These are phyloP conservation scores for Exutisphaerella laricina DNA, from an alignment of 2,329 filamentous ascomycete species.

Conservation along the genomic window DNA sequence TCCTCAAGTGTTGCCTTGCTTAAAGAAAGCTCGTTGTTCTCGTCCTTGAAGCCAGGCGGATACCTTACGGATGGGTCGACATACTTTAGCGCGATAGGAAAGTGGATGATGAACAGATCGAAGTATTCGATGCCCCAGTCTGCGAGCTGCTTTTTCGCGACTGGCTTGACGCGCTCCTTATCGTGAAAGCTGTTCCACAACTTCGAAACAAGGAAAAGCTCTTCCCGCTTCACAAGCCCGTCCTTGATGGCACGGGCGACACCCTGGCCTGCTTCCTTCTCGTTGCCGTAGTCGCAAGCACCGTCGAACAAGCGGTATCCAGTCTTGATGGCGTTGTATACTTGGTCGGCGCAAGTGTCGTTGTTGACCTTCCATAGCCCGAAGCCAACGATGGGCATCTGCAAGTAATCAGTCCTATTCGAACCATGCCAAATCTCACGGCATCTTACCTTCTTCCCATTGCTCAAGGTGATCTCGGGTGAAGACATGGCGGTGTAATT, in stretches of 20 bases:
- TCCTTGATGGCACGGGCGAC: constrained; percentile 75
- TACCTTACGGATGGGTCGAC: constrained; percentile 74
- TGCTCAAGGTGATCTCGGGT: constrained; percentile 35
- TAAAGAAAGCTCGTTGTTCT: constrained; percentile 58
- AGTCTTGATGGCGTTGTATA: constrained; percentile 65
- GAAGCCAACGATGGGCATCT: constrained; percentile 72
- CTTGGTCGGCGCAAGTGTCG: constrained; percentile 64
- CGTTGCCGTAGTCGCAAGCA: constrained; percentile 73
- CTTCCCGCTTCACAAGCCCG: constrained; percentile 72
- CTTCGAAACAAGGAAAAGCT: constrained; percentile 89
- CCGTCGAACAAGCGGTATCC: constrained; percentile 58
- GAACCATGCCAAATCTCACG: too few species aligned
- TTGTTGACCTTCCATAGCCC: constrained; percentile 81
- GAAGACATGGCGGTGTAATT: constrained; percentile 28
- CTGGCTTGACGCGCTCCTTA: constrained; percentile 66
- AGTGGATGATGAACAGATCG: constrained; percentile 76
- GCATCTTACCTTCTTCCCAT: constrained; percentile 33
- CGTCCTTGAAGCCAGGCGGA: constrained; percentile 68
- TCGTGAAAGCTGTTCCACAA: constrained; percentile 93
- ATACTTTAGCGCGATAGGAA: constrained; percentile 78
- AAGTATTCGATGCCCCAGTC: constrained; percentile 87
- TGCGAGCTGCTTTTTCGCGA: constrained; percentile 68
- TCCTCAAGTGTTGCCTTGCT: constrained; percentile 69
- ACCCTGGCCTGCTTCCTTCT: constrained; percentile 70
- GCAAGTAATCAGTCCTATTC: too few species aligned